Evolutionary conservation across 805 yeast species (phyloP).

Genomic region (Lipomyces lipofer): DNA sequence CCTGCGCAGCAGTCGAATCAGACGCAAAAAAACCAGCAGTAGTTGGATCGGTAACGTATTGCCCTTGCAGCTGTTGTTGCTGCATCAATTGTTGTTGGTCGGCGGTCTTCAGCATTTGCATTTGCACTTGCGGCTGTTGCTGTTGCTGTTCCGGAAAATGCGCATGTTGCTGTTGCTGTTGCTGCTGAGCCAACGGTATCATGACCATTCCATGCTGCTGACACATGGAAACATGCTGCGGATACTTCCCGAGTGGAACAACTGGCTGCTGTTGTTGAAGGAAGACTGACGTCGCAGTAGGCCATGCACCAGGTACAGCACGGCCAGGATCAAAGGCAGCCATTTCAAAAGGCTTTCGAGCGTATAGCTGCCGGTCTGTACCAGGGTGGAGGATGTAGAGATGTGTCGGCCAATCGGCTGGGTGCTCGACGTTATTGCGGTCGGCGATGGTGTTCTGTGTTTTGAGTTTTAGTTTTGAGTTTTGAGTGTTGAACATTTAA

Average conservation of each 20-base stretch:
- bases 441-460: too few species aligned
- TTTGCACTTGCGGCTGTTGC: constrained; percentile 29
- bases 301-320: neutral
- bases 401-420: too few species aligned
- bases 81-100: constrained; percentile 35
- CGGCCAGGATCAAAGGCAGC: neutral
- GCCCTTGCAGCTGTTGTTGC: constrained; percentile 37
- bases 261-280: neutral
- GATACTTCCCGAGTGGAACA: neutral
- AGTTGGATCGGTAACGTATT: neutral
- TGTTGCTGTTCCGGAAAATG: constrained; percentile 29
- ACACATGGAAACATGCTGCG: too few species aligned
- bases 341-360: too few species aligned
- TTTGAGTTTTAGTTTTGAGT: too few species aligned
- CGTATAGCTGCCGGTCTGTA: too few species aligned
- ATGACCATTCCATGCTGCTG: neutral
- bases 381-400: too few species aligned
- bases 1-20: neutral
- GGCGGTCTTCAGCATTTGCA: constrained; percentile 25
- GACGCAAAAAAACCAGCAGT: neutral
- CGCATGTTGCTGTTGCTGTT: constrained; percentile 28
- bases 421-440: too few species aligned
- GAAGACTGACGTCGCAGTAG: neutral
- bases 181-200: constrained; percentile 21
- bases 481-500: too few species aligned